Evolutionary conservation across 1,284 basidiomycete genomes (phyloP).

Genomic region (Testicularia cyperi): DNA sequence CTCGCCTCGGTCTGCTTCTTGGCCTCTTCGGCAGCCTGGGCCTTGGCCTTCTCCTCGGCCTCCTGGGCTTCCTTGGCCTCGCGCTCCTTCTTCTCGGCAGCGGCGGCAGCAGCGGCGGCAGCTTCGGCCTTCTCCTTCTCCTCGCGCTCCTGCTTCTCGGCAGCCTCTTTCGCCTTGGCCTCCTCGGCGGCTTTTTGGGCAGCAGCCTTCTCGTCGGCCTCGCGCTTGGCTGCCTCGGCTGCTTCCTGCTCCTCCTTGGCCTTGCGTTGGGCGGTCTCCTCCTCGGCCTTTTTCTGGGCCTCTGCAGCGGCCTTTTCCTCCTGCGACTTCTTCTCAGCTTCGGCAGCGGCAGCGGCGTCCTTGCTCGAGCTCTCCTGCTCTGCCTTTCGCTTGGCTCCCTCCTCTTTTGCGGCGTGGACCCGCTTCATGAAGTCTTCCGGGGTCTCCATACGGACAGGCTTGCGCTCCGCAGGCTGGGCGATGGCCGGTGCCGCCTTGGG

Average conservation of each 20-base stretch:
- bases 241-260: slow-evolving; percentile 13
- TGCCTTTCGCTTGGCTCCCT: slow-evolving; percentile 46
- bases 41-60: slow-evolving; percentile 33
- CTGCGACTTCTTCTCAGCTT: slow-evolving; percentile 7
- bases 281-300: slow-evolving; percentile 35
- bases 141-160: slow-evolving; percentile 31
- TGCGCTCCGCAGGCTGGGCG: slow-evolving; percentile 38
- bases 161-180: slow-evolving; percentile 24
- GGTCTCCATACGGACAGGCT: slow-evolving; percentile 50
- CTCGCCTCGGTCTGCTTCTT: too few species aligned
- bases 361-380: slow-evolving; percentile 23
- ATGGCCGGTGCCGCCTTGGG: slow-evolving; percentile 18
- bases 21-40: too few species aligned
- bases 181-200: slow-evolving; percentile 34
- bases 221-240: slow-evolving; percentile 18
- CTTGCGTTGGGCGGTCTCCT: slow-evolving; percentile 25
- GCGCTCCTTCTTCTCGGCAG: slow-evolving; percentile 32
- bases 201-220: slow-evolving; percentile 28
- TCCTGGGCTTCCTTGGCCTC: slow-evolving; percentile 29
- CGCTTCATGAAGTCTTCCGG: slow-evolving; percentile 49
- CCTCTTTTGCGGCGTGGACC: slow-evolving; percentile 42
- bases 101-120: slow-evolving; percentile 12
- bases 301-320: slow-evolving; percentile 25
- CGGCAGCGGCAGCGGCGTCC: slow-evolving; percentile 21
- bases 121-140: slow-evolving; percentile 11